Evolutionary conservation across 495 filamentous ascomycete genomes (phyloP).

Genomic region (Aspergillus incahuasiensis): DNA sequence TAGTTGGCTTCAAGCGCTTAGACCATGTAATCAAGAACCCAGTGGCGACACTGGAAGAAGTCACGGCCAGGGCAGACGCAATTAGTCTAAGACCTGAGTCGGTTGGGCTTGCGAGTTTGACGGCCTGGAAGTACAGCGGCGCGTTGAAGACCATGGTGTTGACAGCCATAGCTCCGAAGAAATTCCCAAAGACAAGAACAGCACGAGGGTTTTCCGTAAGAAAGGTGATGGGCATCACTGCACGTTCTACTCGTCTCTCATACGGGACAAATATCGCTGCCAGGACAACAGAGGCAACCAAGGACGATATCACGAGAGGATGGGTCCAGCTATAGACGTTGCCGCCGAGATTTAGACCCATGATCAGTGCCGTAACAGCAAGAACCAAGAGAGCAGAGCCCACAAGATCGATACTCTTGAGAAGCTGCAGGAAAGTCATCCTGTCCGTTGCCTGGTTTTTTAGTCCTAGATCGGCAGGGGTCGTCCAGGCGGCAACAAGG

Average conservation of each 20-base stretch:
- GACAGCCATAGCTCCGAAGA: slow-evolving; percentile 57
- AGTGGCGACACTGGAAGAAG: slow-evolving; percentile 54
- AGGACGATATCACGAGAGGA: slow-evolving; percentile 60
- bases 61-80: slow-evolving; percentile 53
- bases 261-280: slow-evolving; percentile 57
- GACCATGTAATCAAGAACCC: slow-evolving; percentile 69
- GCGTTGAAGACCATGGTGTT: slow-evolving; percentile 74
- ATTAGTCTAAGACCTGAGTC: slow-evolving; percentile 67
- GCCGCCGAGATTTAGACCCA: slow-evolving; percentile 74
- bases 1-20: slow-evolving; percentile 57
- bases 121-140: slow-evolving; percentile 76
- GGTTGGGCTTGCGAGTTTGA: slow-evolving; percentile 66
- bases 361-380: slow-evolving; percentile 61
- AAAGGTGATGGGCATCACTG: slow-evolving; percentile 68
- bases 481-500: slow-evolving; percentile 48
- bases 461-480: slow-evolving; percentile 58
- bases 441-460: slow-evolving; percentile 41
- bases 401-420: slow-evolving; percentile 62
- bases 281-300: slow-evolving; percentile 52
- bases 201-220: slow-evolving; percentile 56
- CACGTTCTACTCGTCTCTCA: slow-evolving; percentile 54
- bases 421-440: slow-evolving; percentile 49
- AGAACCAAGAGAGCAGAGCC: slow-evolving; percentile 63
- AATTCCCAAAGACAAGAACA: slow-evolving; percentile 66
- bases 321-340: slow-evolving; percentile 71